Conservation (phyloP, 768 basidiomycete genomes). For the Mycena chlorophos region DNA sequence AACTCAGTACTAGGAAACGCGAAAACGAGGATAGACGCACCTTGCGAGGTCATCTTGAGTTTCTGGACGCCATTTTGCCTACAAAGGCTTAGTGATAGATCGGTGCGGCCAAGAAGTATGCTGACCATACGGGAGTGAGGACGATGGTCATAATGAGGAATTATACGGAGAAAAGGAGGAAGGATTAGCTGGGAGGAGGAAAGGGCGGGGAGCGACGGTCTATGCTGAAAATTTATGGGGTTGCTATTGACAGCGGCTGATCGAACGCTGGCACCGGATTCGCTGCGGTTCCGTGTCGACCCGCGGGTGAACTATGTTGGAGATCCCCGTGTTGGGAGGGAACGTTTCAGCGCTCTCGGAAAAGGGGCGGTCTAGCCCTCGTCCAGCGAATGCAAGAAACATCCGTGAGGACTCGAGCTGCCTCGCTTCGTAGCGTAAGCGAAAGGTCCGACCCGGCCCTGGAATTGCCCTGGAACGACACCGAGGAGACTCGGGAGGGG, state of each 20-base stretch:
- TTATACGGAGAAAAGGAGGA: slow-evolving; percentile 8
- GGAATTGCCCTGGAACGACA: too few relatives aligned
- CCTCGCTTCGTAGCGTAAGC: too few relatives aligned
- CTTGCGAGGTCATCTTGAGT: slow-evolving; percentile 58
- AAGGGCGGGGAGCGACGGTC: background rate
- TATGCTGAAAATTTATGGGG: background rate
- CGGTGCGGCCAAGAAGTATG: background rate
- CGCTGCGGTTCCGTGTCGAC: background rate
- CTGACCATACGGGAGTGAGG: slow-evolving; percentile 60
- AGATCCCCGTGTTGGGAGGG: background rate
- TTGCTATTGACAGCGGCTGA: background rate
- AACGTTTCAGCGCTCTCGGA: background rate
- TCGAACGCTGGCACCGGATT: background rate
- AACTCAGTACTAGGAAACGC: background rate
- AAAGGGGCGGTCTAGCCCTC: background rate
- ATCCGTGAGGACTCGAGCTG: too few relatives aligned
- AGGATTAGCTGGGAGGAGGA: slow-evolving; percentile 6
- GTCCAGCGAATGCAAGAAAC: too few relatives aligned
- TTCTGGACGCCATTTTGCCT: slow-evolving; percentile 67
- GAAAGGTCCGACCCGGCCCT: too few relatives aligned
- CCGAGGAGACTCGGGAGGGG: too few relatives aligned
- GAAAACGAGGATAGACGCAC: slow-evolving; percentile 41
- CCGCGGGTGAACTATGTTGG: background rate
- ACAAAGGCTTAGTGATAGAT: slow-evolving; percentile 27
- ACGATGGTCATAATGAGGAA: slow-evolving; percentile 51